phyloP scores from a whole-genome alignment of 352 stramenopile species.

The Saprolegnia diclina region DNA sequence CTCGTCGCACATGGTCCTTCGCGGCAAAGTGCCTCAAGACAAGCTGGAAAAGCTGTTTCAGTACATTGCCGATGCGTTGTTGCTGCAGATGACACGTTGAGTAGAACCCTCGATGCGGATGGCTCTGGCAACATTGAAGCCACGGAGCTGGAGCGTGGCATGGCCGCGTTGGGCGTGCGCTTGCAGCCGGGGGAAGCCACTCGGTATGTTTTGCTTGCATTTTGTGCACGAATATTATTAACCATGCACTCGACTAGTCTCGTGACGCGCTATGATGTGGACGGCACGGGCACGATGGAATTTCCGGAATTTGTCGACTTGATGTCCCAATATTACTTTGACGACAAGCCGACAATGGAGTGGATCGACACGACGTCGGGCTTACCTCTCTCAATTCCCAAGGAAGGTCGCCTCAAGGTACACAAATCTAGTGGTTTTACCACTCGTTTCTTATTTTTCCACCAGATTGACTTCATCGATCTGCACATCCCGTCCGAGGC shows the following conservation, averaged over 20 bases:
- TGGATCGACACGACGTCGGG: slow-evolving; percentile 62
- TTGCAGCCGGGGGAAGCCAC: slow-evolving; percentile 57
- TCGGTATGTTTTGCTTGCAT: slow-evolving; percentile 29
- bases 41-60: slow-evolving; percentile 54
- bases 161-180: slow-evolving; percentile 42
- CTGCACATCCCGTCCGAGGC: slow-evolving; percentile 59
- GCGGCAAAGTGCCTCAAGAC: slow-evolving; percentile 32
- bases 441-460: neutral
- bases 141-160: slow-evolving; percentile 44
- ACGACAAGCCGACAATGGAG: slow-evolving; percentile 34
- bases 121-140: slow-evolving; percentile 59
- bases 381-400: slow-evolving; percentile 51
- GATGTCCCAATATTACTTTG: slow-evolving; percentile 34
- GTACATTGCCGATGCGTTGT: slow-evolving; percentile 46
- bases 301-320: slow-evolving; percentile 70
- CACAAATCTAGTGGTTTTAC: neutral
- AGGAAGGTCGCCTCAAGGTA: slow-evolving; percentile 40
- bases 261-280: slow-evolving; percentile 65
- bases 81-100: slow-evolving; percentile 42
- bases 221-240: neutral
- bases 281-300: slow-evolving; percentile 62
- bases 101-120: slow-evolving; percentile 51
- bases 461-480: slow-evolving; percentile 63
- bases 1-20: slow-evolving; percentile 52
- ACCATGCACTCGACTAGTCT: neutral